phyloP scores from a whole-genome alignment of 768 basidiomycete species.

The Boletus patriciae region DNA sequence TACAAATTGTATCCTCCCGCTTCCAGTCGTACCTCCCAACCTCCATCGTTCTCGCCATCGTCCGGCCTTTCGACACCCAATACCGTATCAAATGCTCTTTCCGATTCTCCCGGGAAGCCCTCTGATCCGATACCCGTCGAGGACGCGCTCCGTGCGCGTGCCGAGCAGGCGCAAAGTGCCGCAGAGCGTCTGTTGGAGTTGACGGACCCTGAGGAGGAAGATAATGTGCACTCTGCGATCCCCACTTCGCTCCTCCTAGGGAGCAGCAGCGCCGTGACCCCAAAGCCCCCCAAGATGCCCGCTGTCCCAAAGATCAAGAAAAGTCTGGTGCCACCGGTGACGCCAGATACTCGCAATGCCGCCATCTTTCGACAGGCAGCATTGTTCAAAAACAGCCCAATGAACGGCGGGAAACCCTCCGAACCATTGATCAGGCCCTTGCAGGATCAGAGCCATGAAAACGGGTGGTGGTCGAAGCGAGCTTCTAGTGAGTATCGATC shows the following conservation, averaged over 20 bases:
- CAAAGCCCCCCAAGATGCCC: slow-evolving; percentile 41
- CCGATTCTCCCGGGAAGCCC: slow-evolving; percentile 49
- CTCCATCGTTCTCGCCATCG: slow-evolving; percentile 52
- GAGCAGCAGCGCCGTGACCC: slow-evolving; percentile 36
- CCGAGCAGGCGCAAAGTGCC: slow-evolving; percentile 92
- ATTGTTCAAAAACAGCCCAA: slow-evolving; percentile 80
- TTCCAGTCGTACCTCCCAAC: slow-evolving; percentile 41
- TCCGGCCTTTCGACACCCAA: slow-evolving; percentile 52
- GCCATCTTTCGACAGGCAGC: slow-evolving; percentile 72
- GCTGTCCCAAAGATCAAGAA: slow-evolving; percentile 35
- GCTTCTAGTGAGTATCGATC: slow-evolving; percentile 55
- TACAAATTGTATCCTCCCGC: slow-evolving; percentile 51
- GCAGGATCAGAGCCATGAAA: slow-evolving; percentile 65
- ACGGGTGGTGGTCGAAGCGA: slow-evolving; percentile 83
- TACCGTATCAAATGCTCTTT: slow-evolving; percentile 58
- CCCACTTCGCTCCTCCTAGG: slow-evolving; percentile 55
- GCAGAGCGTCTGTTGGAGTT: slow-evolving; percentile 86
- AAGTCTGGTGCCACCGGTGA: slow-evolving; percentile 48
- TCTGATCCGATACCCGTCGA: slow-evolving; percentile 59
- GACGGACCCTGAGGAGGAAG: slow-evolving; percentile 74
- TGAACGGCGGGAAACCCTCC: slow-evolving; percentile 46
- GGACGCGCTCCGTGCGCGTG: slow-evolving; percentile 82
- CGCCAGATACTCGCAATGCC: slow-evolving; percentile 60
- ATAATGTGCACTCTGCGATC: slow-evolving; percentile 49
- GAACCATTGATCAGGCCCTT: slow-evolving; percentile 69